A percentile compares a stretch with the other conserved stretches of the same genome.
These are phyloP conservation scores for Hymenoscyphus fructigenus DNA, from an alignment of 2,329 filamentous ascomycete genomes.

Conservation along the genomic window DNA sequence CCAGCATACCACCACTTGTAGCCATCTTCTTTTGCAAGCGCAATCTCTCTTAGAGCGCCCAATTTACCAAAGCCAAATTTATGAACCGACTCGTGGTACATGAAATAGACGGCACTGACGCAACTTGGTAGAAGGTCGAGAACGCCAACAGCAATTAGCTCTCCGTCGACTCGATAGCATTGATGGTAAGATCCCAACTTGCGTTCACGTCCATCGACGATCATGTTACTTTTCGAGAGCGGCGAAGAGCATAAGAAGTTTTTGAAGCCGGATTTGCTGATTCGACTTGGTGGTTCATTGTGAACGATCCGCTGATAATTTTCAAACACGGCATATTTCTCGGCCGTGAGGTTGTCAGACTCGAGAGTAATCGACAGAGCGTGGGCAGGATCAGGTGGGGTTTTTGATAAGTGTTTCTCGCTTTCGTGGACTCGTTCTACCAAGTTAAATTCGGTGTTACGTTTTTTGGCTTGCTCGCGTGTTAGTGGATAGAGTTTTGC, in stretches of 20 bases:
- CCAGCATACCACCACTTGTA: constrained; percentile 82
- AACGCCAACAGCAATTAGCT: constrained; percentile 73
- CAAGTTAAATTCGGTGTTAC: constrained; percentile 68
- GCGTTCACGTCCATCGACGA: constrained; percentile 51
- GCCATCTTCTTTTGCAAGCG: constrained; percentile 64
- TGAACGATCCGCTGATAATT: constrained; percentile 77
- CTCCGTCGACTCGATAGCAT: constrained; percentile 75
- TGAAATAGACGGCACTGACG: constrained; percentile 80
- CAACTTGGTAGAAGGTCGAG: constrained; percentile 74
- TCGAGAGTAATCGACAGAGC: constrained; percentile 69
- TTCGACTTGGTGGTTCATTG: constrained; percentile 59
- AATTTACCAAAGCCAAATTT: constrained; percentile 71
- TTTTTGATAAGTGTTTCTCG: constrained; percentile 48
- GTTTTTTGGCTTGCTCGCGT: constrained; percentile 62
- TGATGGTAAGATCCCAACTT: constrained; percentile 75
- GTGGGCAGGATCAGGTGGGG: constrained; percentile 64
- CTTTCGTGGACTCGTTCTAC: constrained; percentile 66
- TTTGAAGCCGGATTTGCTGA: constrained; percentile 61
- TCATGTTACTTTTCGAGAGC: constrained; percentile 46
- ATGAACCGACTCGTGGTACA: constrained; percentile 76
- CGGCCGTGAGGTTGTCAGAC: constrained; percentile 66
- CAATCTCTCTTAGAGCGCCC: constrained; percentile 71
- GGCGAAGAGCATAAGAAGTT: constrained; percentile 75
- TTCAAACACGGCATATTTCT: constrained; percentile 71
- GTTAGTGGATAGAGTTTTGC: constrained; percentile 65